A percentile compares a stretch with the other conserved stretches of the same genome.
Evolutionary conservation across 306 rosid species (phyloP).

Genomic region (Ammopiptanthus mongolicus): DNA sequence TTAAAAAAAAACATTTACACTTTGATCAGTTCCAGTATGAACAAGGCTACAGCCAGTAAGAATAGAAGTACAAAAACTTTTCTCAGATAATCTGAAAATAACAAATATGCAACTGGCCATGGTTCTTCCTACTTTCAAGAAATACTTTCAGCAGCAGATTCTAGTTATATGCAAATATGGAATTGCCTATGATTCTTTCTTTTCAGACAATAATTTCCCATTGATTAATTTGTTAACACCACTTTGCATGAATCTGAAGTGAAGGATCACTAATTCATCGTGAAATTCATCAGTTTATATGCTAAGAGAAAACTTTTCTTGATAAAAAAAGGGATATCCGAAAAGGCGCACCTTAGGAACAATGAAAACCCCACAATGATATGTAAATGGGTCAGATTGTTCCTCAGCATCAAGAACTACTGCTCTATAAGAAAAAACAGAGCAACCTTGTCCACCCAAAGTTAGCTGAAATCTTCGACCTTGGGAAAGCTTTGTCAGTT

Average conservation of each 20-base stretch:
- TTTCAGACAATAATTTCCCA: neutral
- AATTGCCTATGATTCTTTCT: neutral
- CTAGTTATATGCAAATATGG: no score
- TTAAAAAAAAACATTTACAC: no score
- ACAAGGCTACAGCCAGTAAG: no score
- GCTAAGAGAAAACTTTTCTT: neutral
- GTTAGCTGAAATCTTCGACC: constrained; percentile 74
- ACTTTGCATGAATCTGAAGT: neutral
- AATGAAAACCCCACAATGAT: constrained; percentile 87
- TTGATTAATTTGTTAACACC: neutral
- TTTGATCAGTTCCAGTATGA: no score
- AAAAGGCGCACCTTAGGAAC: constrained; percentile 78
- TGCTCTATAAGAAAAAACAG: constrained; percentile 63
- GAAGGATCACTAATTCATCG: neutral
- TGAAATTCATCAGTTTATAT: neutral
- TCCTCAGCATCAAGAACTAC: constrained; percentile 80
- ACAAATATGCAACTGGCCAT: no score
- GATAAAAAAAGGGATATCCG: neutral
- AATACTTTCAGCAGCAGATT: no score
- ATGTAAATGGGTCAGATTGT: constrained; percentile 55
- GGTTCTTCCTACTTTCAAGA: no score
- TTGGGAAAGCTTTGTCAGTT: constrained; percentile 55
- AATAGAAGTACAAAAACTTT: neutral
- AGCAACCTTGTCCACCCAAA: constrained; percentile 68
- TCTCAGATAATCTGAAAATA: neutral